Base-by-base conservation (phyloP, 2,329 filamentous ascomycete genomes). In the Cladosporium sp. region DNA sequence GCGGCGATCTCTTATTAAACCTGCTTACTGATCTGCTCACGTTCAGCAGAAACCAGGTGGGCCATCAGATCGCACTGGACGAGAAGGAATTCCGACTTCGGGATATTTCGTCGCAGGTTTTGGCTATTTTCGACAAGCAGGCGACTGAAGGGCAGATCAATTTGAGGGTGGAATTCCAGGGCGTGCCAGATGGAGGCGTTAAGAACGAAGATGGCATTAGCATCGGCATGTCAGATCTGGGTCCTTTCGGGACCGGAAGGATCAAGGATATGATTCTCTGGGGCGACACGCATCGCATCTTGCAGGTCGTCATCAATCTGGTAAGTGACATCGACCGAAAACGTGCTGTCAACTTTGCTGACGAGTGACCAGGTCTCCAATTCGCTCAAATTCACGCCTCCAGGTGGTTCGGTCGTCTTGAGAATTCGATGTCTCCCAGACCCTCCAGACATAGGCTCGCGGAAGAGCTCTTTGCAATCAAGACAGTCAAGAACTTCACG, bases 41-140 rank as follows among this genome's bases (percentile, higher is more conserved):
- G 34, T 96, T 96, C 70, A 93, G 88, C 65, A 95, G 95, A 70
- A 95, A 96, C 63, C 89, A 95, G 68, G 90, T 95, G 46, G 90
- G 89, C 2, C 87, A 95, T 61, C 84, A 91, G 56, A 74, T 95
- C 41, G 85, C 76, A 38, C 74, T 95, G 1, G 89, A 95, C 61
- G 86, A 95, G 66, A 87, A 82, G 56, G 90, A 95, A 61, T 96
- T 96, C 62, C 78, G 85, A 8, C 67, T 96, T 28, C 83, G 84
- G n/a, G 90, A 96, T 58, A 83, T 95, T 56, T 84, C 84, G 56
- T 85, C 87, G 0, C 91, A 96, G 67, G 78, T 95, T 10, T 69
- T 87, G 14, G 87, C 88, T 6, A 95, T 95, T 48, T 96, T 95
- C 63, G 88, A 91, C 62, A 92, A 92, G 64, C 89, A 95, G 69